phyloP scores from a whole-genome alignment of 768 basidiomycete genomes.

The Botryobasidium botryosum region DNA sequence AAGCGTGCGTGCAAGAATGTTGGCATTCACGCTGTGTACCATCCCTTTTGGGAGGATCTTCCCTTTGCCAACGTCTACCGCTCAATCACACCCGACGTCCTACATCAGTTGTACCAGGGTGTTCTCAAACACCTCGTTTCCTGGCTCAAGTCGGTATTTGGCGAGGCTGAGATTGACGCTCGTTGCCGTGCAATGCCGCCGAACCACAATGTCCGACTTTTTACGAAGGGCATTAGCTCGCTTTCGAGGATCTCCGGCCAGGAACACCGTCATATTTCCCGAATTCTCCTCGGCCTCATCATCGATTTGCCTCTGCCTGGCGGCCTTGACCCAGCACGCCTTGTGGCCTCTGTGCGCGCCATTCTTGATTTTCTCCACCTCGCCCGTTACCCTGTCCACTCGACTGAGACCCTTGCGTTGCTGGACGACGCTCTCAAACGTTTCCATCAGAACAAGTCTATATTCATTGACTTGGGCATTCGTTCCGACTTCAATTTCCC shows the following conservation, averaged over 20 bases:
- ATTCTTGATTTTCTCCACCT: slow-evolving; percentile 27
- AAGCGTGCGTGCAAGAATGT: not conserved
- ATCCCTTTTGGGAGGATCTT: no score
- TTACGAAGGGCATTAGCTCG: slow-evolving; percentile 9
- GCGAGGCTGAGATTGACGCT: slow-evolving; percentile 3
- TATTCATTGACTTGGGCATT: slow-evolving; percentile 23
- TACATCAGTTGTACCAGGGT: slow-evolving; percentile 14
- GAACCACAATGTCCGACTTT: slow-evolving; percentile 5
- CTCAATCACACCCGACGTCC: slow-evolving; percentile 12
- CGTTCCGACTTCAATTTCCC: slow-evolving; percentile 26
- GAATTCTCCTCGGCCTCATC: slow-evolving; percentile 3
- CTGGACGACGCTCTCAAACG: slow-evolving; percentile 17
- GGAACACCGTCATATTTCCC: slow-evolving; percentile 7
- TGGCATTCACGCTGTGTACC: slow-evolving; percentile 12
- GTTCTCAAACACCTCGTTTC: slow-evolving; percentile 9
- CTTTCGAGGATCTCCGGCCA: slow-evolving; percentile 8
- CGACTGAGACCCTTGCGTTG: slow-evolving; percentile 16
- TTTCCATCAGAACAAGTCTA: slow-evolving; percentile 25
- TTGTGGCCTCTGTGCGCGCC: slow-evolving; percentile 15
- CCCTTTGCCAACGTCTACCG: slow-evolving; percentile 12
- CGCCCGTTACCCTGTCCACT: slow-evolving; percentile 22
- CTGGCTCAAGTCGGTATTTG: slow-evolving; percentile 5
- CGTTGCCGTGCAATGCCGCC: slow-evolving; percentile 9
- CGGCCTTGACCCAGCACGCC: slow-evolving; percentile 11
- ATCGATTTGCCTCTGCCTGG: no score